Evolutionary conservation across 495 filamentous ascomycete species (phyloP).

Genomic region (Penicillium flavigenum): DNA sequence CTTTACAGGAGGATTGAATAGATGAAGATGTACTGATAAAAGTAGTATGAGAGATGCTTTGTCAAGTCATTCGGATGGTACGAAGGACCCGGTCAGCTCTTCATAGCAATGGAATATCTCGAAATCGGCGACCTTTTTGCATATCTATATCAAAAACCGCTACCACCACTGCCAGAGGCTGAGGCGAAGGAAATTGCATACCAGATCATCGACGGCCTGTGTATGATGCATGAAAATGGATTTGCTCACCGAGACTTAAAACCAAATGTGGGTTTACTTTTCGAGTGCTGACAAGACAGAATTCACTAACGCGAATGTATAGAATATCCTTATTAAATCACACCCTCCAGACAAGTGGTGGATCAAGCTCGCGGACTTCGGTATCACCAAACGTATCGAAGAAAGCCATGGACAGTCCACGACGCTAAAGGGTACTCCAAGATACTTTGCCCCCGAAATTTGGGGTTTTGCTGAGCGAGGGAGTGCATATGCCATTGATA

Average conservation of each 20-base stretch:
- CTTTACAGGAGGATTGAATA: not conserved
- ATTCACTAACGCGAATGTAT: not conserved
- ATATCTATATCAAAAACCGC: slow-evolving; percentile 14
- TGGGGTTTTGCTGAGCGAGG: slow-evolving; percentile 8
- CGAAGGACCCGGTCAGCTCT: slow-evolving; percentile 27
- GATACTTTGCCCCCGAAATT: slow-evolving; percentile 23
- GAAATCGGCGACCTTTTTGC: slow-evolving; percentile 23
- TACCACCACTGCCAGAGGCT: slow-evolving; percentile 32
- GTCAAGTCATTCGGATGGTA: slow-evolving; percentile 39
- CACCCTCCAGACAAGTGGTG: slow-evolving; percentile 29
- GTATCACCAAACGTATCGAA: slow-evolving; percentile 28
- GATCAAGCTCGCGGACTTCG: slow-evolving; percentile 38
- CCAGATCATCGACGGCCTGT: slow-evolving; percentile 47
- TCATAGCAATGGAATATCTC: slow-evolving; percentile 42
- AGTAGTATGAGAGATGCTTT: slow-evolving; percentile 27
- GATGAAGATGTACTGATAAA: not conserved
- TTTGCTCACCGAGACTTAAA: slow-evolving; percentile 54
- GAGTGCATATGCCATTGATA: slow-evolving; percentile 16
- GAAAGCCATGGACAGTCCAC: slow-evolving; percentile 15
- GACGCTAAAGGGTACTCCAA: slow-evolving; percentile 15
- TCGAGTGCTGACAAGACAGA: not conserved
- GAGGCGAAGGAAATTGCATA: slow-evolving; percentile 37
- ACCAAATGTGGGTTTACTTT: slow-evolving; percentile 38
- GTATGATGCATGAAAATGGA: slow-evolving; percentile 46
- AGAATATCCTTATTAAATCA: slow-evolving; percentile 16